These are phyloP conservation scores for Cryptosporidium muris DNA, from an alignment of 169 alveolate genomes.

Conservation along the genomic window DNA sequence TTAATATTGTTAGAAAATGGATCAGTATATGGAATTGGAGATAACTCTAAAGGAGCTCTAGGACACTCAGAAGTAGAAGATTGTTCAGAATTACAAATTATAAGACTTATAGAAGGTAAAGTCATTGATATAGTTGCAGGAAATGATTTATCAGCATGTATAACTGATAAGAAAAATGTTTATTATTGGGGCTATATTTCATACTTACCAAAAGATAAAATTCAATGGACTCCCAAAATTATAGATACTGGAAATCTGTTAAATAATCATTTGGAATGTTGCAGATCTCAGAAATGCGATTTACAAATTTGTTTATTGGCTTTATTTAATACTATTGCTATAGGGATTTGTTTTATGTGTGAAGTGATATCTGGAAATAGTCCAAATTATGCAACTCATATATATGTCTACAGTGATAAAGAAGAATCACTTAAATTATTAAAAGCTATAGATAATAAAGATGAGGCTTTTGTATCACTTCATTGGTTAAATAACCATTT, in stretches of 20 bases:
- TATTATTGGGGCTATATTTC: constrained; percentile 14
- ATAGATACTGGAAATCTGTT: too few relatives aligned
- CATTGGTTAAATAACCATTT: constrained; percentile 10
- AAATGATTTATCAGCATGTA: constrained; percentile 12
- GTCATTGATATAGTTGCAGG: constrained; percentile 40
- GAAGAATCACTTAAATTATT: neutral
- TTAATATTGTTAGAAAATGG: constrained; percentile 34
- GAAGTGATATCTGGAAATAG: neutral
- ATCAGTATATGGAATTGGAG: constrained; percentile 18
- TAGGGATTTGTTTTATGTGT: constrained; percentile 55
- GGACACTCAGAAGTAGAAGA: constrained; percentile 3
- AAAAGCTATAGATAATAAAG: constrained; percentile 4
- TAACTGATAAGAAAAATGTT: constrained; percentile 11
- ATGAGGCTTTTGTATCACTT: constrained; percentile 19
- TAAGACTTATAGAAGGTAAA: constrained; percentile 11
- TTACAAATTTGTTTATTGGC: too few relatives aligned
- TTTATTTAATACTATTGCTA: constrained; percentile 3
- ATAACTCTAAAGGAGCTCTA: neutral
- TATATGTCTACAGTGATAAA: constrained; percentile 1
- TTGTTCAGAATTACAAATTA: neutral
- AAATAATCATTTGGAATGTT: too few relatives aligned
- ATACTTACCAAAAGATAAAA: neutral
- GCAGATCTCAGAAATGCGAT: too few relatives aligned
- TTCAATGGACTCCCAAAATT: neutral
- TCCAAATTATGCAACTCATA: constrained; percentile 16